Evolutionary conservation across 1,139 yeast species (phyloP), one percentile per base, ranked within the genome.

Genomic region (Hyphopichia buzzinii): DNA sequence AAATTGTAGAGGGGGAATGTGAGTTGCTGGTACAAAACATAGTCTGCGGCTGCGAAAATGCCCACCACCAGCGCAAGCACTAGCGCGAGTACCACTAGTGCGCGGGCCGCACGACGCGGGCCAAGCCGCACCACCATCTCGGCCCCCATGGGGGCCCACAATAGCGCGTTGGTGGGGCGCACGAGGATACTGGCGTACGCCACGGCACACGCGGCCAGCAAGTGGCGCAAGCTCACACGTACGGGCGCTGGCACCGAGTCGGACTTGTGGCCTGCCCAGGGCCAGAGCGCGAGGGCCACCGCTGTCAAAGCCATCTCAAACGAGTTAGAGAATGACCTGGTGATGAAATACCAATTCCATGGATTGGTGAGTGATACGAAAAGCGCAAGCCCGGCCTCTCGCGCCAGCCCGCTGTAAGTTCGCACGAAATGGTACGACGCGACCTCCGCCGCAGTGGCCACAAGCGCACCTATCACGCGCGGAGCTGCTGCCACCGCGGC

Each of bases 271-370:
- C 44, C 35, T 24, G 65, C 56, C 82, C 86, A 77, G 6, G 89
- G 84, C 96, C 96, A 87, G 51, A 68, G 74, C 14, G 76, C 68
- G 37, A 90, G 63, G 0, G 90, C 92, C n/a, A 78, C 59, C 0
- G 82, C 68, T 0, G 94, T 86, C 39, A 90, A 54, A 2, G 76
- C 70, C 71, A 84, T 75, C 57, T 94, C 99, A 35, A 89, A 66
- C 17, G 85, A 78, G 52, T 92, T 94, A 35, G 95, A 79, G 55
- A 94, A 94, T 2, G 96, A 83, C 43, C 99, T 69, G 1, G 96
- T 82, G 29, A 79, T 67, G 32, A 83, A 72, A 57, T 75, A 87
- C 84, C 92, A 86, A 54, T 89, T 89, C 70, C 88, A 90, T 7
- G 89, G 84, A 40, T 90, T 87, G 1, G 75, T 56, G 4, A 86